These are phyloP conservation scores for Tulasnella calospora DNA, from an alignment of 768 basidiomycete species.

Conservation along the genomic window DNA sequence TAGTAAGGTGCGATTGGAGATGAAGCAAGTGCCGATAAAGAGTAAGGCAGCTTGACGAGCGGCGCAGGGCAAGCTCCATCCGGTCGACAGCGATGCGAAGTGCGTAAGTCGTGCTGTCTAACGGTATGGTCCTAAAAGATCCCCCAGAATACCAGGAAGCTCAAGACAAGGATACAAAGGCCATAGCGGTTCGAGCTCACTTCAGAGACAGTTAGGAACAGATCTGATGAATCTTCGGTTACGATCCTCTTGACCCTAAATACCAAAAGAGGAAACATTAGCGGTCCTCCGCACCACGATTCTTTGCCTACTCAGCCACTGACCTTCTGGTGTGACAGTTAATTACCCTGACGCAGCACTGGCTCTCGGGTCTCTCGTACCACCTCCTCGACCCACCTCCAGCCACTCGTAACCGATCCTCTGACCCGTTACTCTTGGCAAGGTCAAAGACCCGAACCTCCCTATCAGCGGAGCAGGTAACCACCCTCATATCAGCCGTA, in stretches of 20 bases:
- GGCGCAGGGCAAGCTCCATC: slow-evolving; percentile 60
- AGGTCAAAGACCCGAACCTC: slow-evolving; percentile 78
- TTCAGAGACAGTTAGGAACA: slow-evolving; percentile 77
- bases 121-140: slow-evolving; percentile 71
- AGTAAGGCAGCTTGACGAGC: slow-evolving; percentile 57
- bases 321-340: slow-evolving; percentile 56
- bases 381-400: slow-evolving; percentile 37
- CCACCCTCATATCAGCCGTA: slow-evolving; percentile 59
- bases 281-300: background rate
- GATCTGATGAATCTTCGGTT: slow-evolving; percentile 70
- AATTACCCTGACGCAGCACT: slow-evolving; percentile 50
- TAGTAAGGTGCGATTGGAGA: slow-evolving; percentile 78
- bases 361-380: slow-evolving; percentile 36
- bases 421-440: slow-evolving; percentile 39
- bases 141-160: slow-evolving; percentile 28
- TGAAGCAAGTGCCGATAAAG: slow-evolving; percentile 66
- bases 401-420: background rate
- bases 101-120: slow-evolving; percentile 79
- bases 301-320: background rate
- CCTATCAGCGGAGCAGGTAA: slow-evolving; percentile 44
- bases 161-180: background rate
- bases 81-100: slow-evolving; percentile 55
- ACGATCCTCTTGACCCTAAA: slow-evolving; percentile 70
- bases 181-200: slow-evolving; percentile 39
- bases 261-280: slow-evolving; percentile 3